phyloP scores from a whole-genome alignment of 2,329 filamentous ascomycete genomes.

The Tolypocladium inflatum region DNA sequence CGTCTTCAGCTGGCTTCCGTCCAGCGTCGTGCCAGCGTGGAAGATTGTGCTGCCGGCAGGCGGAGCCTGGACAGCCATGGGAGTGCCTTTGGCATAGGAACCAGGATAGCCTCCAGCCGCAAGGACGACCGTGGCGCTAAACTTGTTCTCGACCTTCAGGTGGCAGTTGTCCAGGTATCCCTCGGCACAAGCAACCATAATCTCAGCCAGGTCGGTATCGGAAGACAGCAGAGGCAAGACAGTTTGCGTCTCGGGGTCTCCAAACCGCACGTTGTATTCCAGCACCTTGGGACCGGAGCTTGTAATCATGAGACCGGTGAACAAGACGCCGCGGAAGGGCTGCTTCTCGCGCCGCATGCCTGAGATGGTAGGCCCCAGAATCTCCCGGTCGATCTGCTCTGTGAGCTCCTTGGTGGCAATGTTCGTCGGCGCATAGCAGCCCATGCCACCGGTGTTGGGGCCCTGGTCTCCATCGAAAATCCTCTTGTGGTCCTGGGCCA shows the following conservation, averaged over 20 bases:
- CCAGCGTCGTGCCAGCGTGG: conserved; percentile 77
- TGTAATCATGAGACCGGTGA: conserved; percentile 92
- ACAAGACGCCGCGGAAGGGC: conserved; percentile 66
- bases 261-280: conserved; percentile 90
- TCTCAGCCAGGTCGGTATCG: conserved; percentile 75
- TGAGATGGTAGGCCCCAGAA: conserved; percentile 82
- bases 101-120: conserved; percentile 88
- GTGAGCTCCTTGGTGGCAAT: conserved; percentile 69
- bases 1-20: conserved; percentile 57
- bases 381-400: conserved; percentile 65
- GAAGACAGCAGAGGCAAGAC: conserved; percentile 67
- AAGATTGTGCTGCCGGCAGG: conserved; percentile 59
- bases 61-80: conserved; percentile 38
- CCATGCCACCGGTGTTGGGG: conserved; percentile 96
- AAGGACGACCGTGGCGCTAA: conserved; percentile 87
- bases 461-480: conserved; percentile 85
- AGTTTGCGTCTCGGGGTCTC: conserved; percentile 86
- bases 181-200: conserved; percentile 78
- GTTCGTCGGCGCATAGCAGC: conserved; percentile 87
- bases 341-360: conserved; percentile 77
- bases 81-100: conserved; percentile 69
- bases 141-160: conserved; percentile 58
- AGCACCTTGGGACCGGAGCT: conserved; percentile 69
- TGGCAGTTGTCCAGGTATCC: conserved; percentile 62
- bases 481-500: conserved; percentile 94